These are phyloP conservation scores for Agarophyton chilense DNA, from an alignment of 23 red algal species.

Conservation along the genomic window DNA sequence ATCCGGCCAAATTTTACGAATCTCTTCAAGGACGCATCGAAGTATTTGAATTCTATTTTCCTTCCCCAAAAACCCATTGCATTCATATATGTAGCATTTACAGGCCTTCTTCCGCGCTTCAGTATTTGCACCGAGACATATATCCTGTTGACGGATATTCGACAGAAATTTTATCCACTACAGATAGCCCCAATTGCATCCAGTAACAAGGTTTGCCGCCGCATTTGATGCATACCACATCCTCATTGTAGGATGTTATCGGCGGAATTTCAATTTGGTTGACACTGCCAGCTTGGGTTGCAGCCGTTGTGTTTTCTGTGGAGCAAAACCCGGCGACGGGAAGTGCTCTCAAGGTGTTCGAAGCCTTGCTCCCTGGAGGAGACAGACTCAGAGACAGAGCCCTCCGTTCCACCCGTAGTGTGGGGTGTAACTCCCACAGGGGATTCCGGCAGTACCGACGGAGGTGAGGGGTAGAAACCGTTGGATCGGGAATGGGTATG, in stretches of 20 bases:
- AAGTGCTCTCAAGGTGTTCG: too few relatives aligned
- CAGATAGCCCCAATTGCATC: not conserved
- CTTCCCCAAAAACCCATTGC: not conserved
- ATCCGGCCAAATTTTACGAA: conserved; percentile 24
- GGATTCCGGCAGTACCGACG: too few relatives aligned
- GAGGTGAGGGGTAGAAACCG: too few relatives aligned
- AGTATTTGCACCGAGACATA: not conserved
- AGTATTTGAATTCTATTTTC: not conserved
- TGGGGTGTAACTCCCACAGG: too few relatives aligned
- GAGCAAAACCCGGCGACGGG: too few relatives aligned
- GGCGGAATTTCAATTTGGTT: too few relatives aligned
- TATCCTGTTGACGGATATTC: not conserved
- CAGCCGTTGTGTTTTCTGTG: too few relatives aligned
- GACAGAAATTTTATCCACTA: not conserved
- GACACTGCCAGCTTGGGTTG: too few relatives aligned
- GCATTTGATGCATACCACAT: not conserved
- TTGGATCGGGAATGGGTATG: too few relatives aligned
- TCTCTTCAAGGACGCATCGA: not conserved
- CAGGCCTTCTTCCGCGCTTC: conserved; percentile 3
- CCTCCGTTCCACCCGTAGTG: too few relatives aligned
- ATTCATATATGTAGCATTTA: not conserved
- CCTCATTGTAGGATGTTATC: not conserved
- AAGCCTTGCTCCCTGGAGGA: too few relatives aligned
- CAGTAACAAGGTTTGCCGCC: conserved; percentile 7
- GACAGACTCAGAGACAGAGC: too few relatives aligned